Conservation (phyloP, 768 basidiomycete species). For the Cantharellus anzutake region DNA sequence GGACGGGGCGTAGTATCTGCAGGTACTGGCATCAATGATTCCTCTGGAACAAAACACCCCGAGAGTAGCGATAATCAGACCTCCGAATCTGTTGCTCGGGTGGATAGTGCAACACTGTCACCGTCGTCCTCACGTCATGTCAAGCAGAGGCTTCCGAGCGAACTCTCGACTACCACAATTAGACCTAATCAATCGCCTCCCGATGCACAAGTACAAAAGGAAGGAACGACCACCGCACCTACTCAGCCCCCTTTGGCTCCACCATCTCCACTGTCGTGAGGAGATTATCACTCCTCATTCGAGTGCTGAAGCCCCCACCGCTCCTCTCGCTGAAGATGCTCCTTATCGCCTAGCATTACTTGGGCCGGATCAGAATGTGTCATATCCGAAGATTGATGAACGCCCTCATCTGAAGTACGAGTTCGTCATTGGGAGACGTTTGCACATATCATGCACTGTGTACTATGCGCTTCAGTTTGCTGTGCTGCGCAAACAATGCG, state of each 20-base stretch:
- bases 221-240: not conserved
- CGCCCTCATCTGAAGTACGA: constrained; percentile 72
- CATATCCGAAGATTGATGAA: constrained; percentile 32
- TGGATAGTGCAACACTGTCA: not conserved
- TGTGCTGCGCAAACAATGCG: constrained; percentile 40
- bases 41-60: no score
- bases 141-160: not conserved
- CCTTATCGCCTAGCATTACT: not conserved
- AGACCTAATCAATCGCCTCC: not conserved
- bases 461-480: constrained; percentile 76
- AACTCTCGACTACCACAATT: not conserved
- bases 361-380: not conserved
- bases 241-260: not conserved
- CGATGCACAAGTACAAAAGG: not conserved
- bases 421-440: constrained; percentile 52
- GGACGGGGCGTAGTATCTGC: constrained; percentile 30
- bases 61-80: no score
- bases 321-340: not conserved
- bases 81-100: not conserved
- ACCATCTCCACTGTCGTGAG: not conserved
- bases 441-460: constrained; percentile 63
- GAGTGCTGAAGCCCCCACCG: not conserved
- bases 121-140: not conserved
- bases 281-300: not conserved
- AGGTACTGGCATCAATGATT: not conserved